A percentile compares a stretch with the other conserved stretches of the same genome.
phyloP scores from a whole-genome alignment of 306 rosid genomes.

The Ormosia emarginata region DNA sequence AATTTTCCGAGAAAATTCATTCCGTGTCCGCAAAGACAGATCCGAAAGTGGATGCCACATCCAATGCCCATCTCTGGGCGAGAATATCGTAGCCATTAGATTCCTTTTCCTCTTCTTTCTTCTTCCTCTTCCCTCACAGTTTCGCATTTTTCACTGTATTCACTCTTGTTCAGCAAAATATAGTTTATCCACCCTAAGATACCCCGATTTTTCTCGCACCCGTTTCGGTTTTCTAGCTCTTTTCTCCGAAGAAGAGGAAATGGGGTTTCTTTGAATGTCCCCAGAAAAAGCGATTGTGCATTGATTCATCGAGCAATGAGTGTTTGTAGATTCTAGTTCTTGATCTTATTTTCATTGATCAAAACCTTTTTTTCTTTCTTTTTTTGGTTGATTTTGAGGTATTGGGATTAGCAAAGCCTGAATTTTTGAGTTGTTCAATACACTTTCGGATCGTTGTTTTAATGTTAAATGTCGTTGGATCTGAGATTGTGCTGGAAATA shows the following conservation, averaged over 20 bases:
- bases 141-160: slow-evolving; percentile 11
- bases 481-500: slow-evolving; percentile 42
- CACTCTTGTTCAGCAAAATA: slow-evolving; percentile 10
- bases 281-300: slow-evolving; percentile 22
- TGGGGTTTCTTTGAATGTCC: slow-evolving; percentile 26
- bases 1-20: slow-evolving; percentile 27
- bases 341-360: slow-evolving; percentile 24
- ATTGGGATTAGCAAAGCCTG: slow-evolving; percentile 8
- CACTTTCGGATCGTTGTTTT: slow-evolving; percentile 36
- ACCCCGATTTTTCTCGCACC: slow-evolving; percentile 9
- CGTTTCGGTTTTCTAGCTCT: background rate
- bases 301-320: slow-evolving; percentile 24
- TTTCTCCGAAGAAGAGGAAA: slow-evolving; percentile 11
- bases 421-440: slow-evolving; percentile 18
- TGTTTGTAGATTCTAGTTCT: slow-evolving; percentile 25
- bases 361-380: background rate
- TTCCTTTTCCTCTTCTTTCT: slow-evolving; percentile 9
- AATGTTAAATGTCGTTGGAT: slow-evolving; percentile 40
- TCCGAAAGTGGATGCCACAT: slow-evolving; percentile 40
- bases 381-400: background rate
- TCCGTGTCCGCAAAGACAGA: slow-evolving; percentile 37
- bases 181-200: background rate
- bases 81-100: slow-evolving; percentile 32
- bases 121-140: background rate
- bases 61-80: background rate